phyloP scores from a whole-genome alignment of 352 stramenopile genomes.

The Globisporangium abappressorium region DNA sequence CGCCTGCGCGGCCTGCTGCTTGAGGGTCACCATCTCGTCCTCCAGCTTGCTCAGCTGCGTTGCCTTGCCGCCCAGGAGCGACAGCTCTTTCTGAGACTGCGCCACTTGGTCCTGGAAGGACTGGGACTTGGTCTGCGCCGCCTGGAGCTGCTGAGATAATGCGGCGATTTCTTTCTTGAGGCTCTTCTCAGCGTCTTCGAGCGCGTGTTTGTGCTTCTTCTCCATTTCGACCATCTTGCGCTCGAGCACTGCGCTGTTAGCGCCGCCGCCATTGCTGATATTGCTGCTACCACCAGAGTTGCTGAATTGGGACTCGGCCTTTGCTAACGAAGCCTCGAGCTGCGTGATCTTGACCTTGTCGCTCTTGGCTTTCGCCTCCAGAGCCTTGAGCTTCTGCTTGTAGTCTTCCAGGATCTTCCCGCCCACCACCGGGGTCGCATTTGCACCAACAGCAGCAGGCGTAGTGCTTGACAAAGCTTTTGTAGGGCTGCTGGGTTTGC shows the following conservation, averaged over 20 bases:
- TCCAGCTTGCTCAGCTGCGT: conserved; percentile 59
- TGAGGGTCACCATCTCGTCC: conserved; percentile 48
- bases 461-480: background rate
- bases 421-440: background rate
- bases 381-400: conserved; percentile 71
- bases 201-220: conserved; percentile 73
- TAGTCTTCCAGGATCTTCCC: conserved; percentile 50
- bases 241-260: conserved; percentile 32
- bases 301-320: conserved; percentile 42
- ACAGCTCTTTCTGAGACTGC: conserved; percentile 47
- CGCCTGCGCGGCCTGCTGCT: conserved; percentile 49
- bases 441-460: background rate
- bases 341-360: conserved; percentile 77
- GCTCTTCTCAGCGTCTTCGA: conserved; percentile 65
- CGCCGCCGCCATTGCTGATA: conserved; percentile 16
- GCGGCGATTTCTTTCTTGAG: conserved; percentile 45
- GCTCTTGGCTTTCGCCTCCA: conserved; percentile 63
- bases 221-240: conserved; percentile 66
- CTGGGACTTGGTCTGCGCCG: conserved; percentile 39
- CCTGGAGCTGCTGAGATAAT: conserved; percentile 48
- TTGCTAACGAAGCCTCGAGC: conserved; percentile 58
- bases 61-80: conserved; percentile 40
- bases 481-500: background rate
- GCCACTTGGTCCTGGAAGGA: conserved; percentile 47
- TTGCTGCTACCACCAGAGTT: conserved; percentile 11